Evolutionary conservation across 805 yeast species (phyloP).

Genomic region (Starmerella stellata): DNA sequence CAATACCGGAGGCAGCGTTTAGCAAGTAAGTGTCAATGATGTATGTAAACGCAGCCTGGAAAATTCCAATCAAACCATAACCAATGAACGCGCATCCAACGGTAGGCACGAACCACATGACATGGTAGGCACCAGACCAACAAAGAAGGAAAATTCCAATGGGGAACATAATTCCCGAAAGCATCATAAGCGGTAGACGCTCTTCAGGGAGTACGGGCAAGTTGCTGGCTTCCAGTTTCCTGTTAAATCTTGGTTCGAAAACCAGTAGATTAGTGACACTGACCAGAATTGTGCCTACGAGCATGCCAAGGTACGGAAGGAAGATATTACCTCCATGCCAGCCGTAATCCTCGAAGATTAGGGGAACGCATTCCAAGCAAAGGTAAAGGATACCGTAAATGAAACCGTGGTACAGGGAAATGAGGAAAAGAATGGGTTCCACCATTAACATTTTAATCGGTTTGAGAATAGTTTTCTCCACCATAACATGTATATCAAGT

Average conservation of each 20-base stretch:
- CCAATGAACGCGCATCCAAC: slow-evolving; percentile 37
- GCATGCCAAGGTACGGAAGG: slow-evolving; percentile 61
- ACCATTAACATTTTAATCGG: slow-evolving; percentile 22
- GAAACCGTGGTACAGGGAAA: slow-evolving; percentile 25
- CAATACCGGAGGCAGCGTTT: slow-evolving; percentile 44
- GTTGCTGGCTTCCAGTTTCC: slow-evolving; percentile 32
- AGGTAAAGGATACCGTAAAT: slow-evolving; percentile 26
- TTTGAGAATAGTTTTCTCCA: slow-evolving; percentile 19
- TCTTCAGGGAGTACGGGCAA: slow-evolving; percentile 57
- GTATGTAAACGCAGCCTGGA: slow-evolving; percentile 43
- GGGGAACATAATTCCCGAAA: slow-evolving; percentile 52
- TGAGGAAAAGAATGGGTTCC: slow-evolving; percentile 25
- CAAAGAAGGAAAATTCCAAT: slow-evolving; percentile 70
- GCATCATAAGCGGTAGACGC: slow-evolving; percentile 59
- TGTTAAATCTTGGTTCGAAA: slow-evolving; percentile 36
- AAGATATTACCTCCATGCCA: slow-evolving; percentile 45
- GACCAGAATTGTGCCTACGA: slow-evolving; percentile 48
- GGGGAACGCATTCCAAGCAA: slow-evolving; percentile 24
- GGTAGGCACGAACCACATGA: slow-evolving; percentile 47
- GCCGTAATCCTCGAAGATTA: slow-evolving; percentile 34
- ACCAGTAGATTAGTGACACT: slow-evolving; percentile 33
- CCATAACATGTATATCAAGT: slow-evolving; percentile 26
- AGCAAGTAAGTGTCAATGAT: slow-evolving; percentile 41
- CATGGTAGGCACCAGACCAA: slow-evolving; percentile 68
- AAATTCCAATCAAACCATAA: slow-evolving; percentile 35